Evolutionary conservation across 371 early-diverging fungal genomes (phyloP).

Genomic region (Haplosporangium sp.): DNA sequence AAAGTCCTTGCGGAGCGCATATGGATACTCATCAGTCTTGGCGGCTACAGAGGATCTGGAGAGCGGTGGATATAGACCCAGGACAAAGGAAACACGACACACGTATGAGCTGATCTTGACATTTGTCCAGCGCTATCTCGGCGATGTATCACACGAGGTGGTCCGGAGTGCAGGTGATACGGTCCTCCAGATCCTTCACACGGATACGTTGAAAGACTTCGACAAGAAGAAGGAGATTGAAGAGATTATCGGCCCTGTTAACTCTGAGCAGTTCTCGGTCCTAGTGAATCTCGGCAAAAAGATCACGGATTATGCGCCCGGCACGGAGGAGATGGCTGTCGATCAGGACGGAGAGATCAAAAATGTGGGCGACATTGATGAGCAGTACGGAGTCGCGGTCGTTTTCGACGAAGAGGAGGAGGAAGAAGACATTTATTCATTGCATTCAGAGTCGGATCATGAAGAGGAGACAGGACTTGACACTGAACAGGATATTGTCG

Average conservation of each 20-base stretch:
- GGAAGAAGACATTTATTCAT: slow-evolving; percentile 71
- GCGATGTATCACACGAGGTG: slow-evolving; percentile 91
- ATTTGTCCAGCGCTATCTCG: slow-evolving; percentile 83
- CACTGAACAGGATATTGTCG: slow-evolving; percentile 57
- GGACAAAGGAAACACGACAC: slow-evolving; percentile 93
- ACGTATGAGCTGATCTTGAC: slow-evolving; percentile 90
- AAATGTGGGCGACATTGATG: slow-evolving; percentile 72
- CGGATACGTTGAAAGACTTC: slow-evolving; percentile 86
- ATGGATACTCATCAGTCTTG: slow-evolving; percentile 86
- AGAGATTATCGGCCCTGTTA: slow-evolving; percentile 69
- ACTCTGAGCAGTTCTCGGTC: slow-evolving; percentile 85
- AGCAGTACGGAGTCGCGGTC: slow-evolving; percentile 82
- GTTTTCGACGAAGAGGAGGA: slow-evolving; percentile 82
- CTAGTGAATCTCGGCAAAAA: slow-evolving; percentile 92
- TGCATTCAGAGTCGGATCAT: slow-evolving; percentile 68
- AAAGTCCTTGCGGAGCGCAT: slow-evolving; percentile 68
- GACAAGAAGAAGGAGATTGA: slow-evolving; percentile 91
- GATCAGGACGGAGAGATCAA: slow-evolving; percentile 57
- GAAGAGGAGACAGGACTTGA: slow-evolving; percentile 58
- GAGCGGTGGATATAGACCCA: slow-evolving; percentile 88
- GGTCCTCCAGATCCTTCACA: slow-evolving; percentile 85
- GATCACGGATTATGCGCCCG: slow-evolving; percentile 87
- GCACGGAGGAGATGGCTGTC: slow-evolving; percentile 54
- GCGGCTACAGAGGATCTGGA: slow-evolving; percentile 94
- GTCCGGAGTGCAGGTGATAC: slow-evolving; percentile 92